These are phyloP conservation scores for Wickerhamiella spandovensis DNA, from an alignment of 805 yeast species.

Conservation along the genomic window DNA sequence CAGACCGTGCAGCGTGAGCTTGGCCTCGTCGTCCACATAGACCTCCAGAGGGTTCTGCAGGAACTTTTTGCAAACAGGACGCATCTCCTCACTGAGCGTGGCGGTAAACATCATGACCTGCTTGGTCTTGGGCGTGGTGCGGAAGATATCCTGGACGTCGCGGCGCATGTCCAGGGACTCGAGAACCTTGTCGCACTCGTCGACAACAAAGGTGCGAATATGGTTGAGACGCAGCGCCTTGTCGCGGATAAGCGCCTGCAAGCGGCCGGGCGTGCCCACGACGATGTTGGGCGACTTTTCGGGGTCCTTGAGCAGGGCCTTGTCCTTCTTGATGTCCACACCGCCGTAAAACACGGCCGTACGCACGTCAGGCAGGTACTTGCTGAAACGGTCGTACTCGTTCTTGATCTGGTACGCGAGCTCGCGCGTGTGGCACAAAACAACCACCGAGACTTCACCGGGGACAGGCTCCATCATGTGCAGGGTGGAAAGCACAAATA, in stretches of 20 bases:
- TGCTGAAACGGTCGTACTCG: slow-evolving; percentile 93
- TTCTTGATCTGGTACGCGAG: slow-evolving; percentile 96
- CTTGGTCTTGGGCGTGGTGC: slow-evolving; percentile 94
- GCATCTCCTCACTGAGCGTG: slow-evolving; percentile 82
- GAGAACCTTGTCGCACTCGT: slow-evolving; percentile 96
- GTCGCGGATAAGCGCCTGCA: slow-evolving; percentile 86
- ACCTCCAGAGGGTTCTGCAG: slow-evolving; percentile 97
- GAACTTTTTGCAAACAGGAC: slow-evolving; percentile 94
- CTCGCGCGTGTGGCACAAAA: slow-evolving; percentile 96
- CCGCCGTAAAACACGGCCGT: slow-evolving; percentile 98
- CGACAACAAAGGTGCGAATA: slow-evolving; percentile 88
- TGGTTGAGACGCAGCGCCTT: slow-evolving; percentile 75
- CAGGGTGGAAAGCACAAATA: slow-evolving; percentile 85
- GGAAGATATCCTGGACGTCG: slow-evolving; percentile 95
- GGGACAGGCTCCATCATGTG: slow-evolving; percentile 96
- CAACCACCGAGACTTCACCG: slow-evolving; percentile 90
- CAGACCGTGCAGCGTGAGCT: slow-evolving; percentile 92
- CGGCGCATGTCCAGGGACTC: slow-evolving; percentile 91
- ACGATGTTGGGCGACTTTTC: slow-evolving; percentile 93
- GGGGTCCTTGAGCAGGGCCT: slow-evolving; percentile 76
- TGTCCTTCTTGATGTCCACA: slow-evolving; percentile 70
- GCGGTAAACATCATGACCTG: slow-evolving; percentile 99
- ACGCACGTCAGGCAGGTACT: slow-evolving; percentile 94
- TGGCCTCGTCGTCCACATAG: slow-evolving; percentile 94
- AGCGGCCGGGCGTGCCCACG: slow-evolving; percentile 97